Base-by-base conservation (phyloP, 805 yeast genomes). In the Yarrowia bubula region DNA sequence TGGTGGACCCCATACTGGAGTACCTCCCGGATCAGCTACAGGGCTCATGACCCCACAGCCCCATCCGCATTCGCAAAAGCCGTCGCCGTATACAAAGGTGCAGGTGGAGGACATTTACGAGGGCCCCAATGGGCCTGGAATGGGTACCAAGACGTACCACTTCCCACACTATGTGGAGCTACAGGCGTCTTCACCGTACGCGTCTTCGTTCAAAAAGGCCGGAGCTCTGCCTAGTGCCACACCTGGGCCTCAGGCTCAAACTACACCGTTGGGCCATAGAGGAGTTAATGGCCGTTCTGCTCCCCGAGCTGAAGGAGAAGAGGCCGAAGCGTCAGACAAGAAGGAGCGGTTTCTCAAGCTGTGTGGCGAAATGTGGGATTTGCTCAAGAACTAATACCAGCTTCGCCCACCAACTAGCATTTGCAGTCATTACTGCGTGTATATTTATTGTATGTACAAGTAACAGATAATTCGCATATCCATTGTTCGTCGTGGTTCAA, bases 311-410 rank as follows among this genome's bases (percentile, higher is more conserved):
- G 61, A 55, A 31, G 31, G 47, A 4, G 61, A 55, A 6, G 37
- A 18, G 31, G 38, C 28, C 39, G 8, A 47, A 32, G 28, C 31
- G 6, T 35, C 43, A 22, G 50, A 63, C 57, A 68, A 68, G 64
- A 71, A 71, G 69, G 69, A 44, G 50, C 65, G 69, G 41, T 75
- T 73, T 66, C 43, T 75, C 66, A 68, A 68, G 57, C 66, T 75
- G 47, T 75, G 77, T 62, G 66, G 70, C 1, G 73, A 75, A 58
- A 64, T 71, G 68, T 75, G 75, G 74, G 76, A 74, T 51, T 44
- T 74, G 35, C 46, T 74, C 32, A 46, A 61, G 39, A 28, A 15
- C 18, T 61, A 22, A 46, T 28, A 5, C 39, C 28, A 7, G 6
- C 39, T 15, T 4, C 11, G 53, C 28, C 22, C 15, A 51, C 17